phyloP scores from a whole-genome alignment of 2,329 filamentous ascomycete species.

The Colletotrichum costaricense region DNA sequence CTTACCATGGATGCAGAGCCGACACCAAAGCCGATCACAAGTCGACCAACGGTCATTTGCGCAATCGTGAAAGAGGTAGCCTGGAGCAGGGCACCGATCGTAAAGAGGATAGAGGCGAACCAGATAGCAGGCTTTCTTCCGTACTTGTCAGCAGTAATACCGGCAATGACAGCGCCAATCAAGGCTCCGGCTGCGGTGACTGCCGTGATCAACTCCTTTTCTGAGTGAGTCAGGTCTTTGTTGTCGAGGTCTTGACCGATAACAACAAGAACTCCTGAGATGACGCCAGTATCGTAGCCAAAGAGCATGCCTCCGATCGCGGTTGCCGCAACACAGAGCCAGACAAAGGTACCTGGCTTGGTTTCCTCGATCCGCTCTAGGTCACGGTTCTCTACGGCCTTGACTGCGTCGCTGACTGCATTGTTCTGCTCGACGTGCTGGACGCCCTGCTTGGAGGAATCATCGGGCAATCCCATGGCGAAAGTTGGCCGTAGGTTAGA shows the following conservation, averaged over 20 bases:
- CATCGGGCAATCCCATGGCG: not conserved
- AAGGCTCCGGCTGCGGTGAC: slow-evolving; percentile 39
- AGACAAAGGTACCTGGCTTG: slow-evolving; percentile 39
- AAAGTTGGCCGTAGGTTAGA: not conserved
- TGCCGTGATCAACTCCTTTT: slow-evolving; percentile 41
- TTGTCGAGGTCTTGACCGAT: slow-evolving; percentile 56
- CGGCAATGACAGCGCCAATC: slow-evolving; percentile 39
- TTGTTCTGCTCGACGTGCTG: slow-evolving; percentile 17
- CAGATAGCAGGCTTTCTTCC: slow-evolving; percentile 32
- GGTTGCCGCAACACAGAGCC: slow-evolving; percentile 42
- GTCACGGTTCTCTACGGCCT: slow-evolving; percentile 18
- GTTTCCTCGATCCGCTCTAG: slow-evolving; percentile 39
- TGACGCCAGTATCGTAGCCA: slow-evolving; percentile 60
- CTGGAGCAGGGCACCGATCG: slow-evolving; percentile 38
- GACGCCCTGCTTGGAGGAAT: not conserved
- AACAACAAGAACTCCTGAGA: slow-evolving; percentile 58
- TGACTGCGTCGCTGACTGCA: slow-evolving; percentile 4
- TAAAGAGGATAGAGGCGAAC: slow-evolving; percentile 36
- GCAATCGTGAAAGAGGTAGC: slow-evolving; percentile 35
- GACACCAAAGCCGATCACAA: slow-evolving; percentile 51
- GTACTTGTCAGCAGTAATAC: slow-evolving; percentile 40
- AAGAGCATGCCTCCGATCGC: slow-evolving; percentile 43
- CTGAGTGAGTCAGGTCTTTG: slow-evolving; percentile 63
- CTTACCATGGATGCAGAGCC: slow-evolving; percentile 54
- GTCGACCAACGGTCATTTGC: slow-evolving; percentile 39